Evolutionary conservation across 176 grass and related monocot species (phyloP).

Genomic region (Leersia perrieri): DNA sequence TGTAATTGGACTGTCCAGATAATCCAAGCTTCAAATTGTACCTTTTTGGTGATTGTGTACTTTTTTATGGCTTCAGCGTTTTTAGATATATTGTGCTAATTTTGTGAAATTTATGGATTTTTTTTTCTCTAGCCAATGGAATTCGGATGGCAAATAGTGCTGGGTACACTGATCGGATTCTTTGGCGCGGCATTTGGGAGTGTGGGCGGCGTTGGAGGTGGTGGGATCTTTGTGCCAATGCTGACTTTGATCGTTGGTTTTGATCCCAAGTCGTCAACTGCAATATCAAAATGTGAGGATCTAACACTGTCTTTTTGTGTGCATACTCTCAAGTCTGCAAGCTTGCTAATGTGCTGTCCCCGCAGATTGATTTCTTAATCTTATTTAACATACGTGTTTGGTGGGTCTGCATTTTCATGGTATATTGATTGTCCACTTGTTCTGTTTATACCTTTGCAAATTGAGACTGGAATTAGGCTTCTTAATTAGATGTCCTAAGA

Average conservation of each 20-base stretch:
- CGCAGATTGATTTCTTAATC: not conserved
- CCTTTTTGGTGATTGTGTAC: not conserved
- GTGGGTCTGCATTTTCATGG: not conserved
- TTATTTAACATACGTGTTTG: not conserved
- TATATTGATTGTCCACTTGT: constrained; percentile 24
- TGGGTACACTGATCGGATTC: constrained; percentile 63
- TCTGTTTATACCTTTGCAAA: constrained; percentile 23
- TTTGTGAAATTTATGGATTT: not conserved
- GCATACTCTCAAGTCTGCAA: constrained; percentile 40
- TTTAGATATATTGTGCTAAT: not conserved
- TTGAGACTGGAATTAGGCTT: not conserved
- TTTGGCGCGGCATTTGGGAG: constrained; percentile 74
- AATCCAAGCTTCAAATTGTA: not conserved
- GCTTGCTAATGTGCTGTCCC: not conserved
- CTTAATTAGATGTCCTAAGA: constrained; percentile 8
- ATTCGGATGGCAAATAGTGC: constrained; percentile 64
- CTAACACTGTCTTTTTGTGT: constrained; percentile 1
- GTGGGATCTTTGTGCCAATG: constrained; percentile 84
- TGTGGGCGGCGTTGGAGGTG: constrained; percentile 70
- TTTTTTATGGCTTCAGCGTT: not conserved
- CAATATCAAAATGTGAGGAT: constrained; percentile 73
- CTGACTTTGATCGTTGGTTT: constrained; percentile 77
- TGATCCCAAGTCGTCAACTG: constrained; percentile 74
- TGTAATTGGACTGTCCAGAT: not conserved
- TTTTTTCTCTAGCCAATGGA: constrained; percentile 42